A percentile compares a stretch with the other conserved stretches of the same genome.
These are phyloP conservation scores for Toxicodendron radicans DNA, from an alignment of 345 rosid species.

Conservation along the genomic window DNA sequence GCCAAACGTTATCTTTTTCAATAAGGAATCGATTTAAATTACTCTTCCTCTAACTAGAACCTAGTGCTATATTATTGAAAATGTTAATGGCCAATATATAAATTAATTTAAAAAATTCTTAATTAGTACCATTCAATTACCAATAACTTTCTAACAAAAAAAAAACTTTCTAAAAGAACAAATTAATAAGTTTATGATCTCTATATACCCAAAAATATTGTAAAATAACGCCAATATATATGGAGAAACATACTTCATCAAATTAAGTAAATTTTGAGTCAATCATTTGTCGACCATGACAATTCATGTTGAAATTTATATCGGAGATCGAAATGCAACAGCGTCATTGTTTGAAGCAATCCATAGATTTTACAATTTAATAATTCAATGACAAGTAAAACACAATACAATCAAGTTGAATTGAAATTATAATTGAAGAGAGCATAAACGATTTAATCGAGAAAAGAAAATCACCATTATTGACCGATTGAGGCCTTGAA, in stretches of 20 bases:
- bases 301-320: neutral
- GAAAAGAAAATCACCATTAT: neutral
- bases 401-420: neutral
- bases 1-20: neutral
- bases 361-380: neutral
- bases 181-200: too few relatives aligned
- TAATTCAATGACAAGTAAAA: neutral
- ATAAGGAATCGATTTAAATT: neutral
- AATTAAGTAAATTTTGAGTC: neutral
- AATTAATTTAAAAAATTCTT: neutral
- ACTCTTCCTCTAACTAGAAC: neutral
- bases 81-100: neutral
- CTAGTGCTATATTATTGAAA: neutral
- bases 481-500: neutral
- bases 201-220: too few relatives aligned
- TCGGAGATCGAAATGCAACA: neutral
- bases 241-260: neutral
- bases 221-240: too few relatives aligned
- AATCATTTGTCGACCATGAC: neutral
- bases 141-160: neutral
- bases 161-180: neutral
- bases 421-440: neutral
- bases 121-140: neutral
- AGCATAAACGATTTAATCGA: neutral
- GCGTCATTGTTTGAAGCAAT: neutral